Conservation (phyloP, 106 monocot genomes). For the Dendrobium catenatum region DNA sequence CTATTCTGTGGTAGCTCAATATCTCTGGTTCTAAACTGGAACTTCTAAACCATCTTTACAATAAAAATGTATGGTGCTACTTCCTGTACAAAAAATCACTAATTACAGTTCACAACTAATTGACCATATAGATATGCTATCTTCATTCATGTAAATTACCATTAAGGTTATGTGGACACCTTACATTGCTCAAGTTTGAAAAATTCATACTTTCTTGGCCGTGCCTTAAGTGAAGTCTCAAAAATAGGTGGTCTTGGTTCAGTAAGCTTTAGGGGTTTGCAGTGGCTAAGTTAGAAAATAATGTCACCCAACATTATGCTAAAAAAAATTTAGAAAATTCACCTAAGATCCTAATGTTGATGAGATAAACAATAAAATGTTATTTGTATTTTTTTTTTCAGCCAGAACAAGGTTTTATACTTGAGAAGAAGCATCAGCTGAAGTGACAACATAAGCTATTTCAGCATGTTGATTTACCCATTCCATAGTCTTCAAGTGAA, state of each 20-base stretch:
- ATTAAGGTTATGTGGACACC: background rate
- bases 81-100: background rate
- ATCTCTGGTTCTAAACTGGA: constrained; percentile 68
- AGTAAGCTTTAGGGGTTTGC: constrained; percentile 46
- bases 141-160: background rate
- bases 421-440: constrained; percentile 28
- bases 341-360: background rate
- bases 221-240: constrained; percentile 66
- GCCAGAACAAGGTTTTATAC: constrained; percentile 15
- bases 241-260: constrained; percentile 69
- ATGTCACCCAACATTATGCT: background rate
- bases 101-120: background rate
- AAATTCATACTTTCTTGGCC: constrained; percentile 52
- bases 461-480: constrained; percentile 59
- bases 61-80: constrained; percentile 27
- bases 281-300: constrained; percentile 41
- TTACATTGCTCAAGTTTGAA: background rate
- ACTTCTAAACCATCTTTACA: constrained; percentile 70
- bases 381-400: too few species aligned
- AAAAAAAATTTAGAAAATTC: background rate
- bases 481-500: constrained; percentile 76
- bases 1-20: constrained; percentile 37
- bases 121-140: background rate
- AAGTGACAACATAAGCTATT: constrained; percentile 39
- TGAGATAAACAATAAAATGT: too few species aligned